Base-by-base conservation (phyloP, 768 basidiomycete species). In the Amanita rubescens region DNA sequence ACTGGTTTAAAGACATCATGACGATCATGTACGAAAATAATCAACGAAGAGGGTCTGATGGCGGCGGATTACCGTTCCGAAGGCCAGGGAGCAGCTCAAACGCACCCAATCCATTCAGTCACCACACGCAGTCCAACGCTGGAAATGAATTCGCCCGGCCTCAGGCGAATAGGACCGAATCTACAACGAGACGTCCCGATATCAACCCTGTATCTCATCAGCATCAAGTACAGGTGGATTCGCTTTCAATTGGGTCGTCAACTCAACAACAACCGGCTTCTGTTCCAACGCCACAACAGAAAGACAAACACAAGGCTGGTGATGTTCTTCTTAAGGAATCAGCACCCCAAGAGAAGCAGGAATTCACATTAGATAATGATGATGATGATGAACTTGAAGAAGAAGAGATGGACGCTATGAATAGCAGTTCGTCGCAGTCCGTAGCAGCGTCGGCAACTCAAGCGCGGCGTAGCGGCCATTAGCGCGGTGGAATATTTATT, bases 171-270 rank as follows among this genome's bases (percentile, higher is more conserved):
- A 38, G 19, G 24, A 37, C 24, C 34, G 39, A 44, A 24, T 38
- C 46, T 43, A 25, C 22, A n/a, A n/a, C n/a, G 48, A 48, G 47
- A 43, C 33, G 33, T 1, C 54, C 25, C 7, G 65, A 69, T 6
- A 74, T 69, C 17, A 75, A 75, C 46, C 73, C 74, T 11, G 58
- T 74, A n/a, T 74, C 72, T 3, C 74, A 75, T 47, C 73, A 74
- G 42, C 63, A 68, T 2, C 72, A 71, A 60, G 62, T 65, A 6
- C 60, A 62, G 11, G 59, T 57, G 22, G 65, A 65, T 12, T 24
- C n/a, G 8, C n/a, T 11, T 10, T 22, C 34, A 19, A 39, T 12
- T 20, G n/a, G 5, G 17, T 51, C 24, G 27, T 49, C 58, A 17
- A 24, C 46, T 12, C 55, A 51, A 20, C 57, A 53, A 37, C 32